A percentile compares a stretch with the other conserved stretches of the same genome.
phyloP scores from a whole-genome alignment of 2,329 filamentous ascomycete genomes.

The Periconia sp. region DNA sequence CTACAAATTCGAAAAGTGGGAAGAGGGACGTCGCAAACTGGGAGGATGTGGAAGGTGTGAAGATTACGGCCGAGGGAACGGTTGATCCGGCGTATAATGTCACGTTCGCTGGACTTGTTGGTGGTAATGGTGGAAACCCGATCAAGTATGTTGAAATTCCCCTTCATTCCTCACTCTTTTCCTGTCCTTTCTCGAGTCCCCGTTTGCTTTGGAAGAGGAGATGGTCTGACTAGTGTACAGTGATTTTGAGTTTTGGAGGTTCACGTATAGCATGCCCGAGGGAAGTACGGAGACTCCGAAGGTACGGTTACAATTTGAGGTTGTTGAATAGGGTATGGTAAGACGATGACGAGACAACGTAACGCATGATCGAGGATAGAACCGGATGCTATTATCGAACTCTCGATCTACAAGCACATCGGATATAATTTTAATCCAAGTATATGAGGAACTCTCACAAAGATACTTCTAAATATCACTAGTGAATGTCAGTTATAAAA shows the following conservation, averaged over 20 bases:
- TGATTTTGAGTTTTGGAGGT: slow-evolving; percentile 47
- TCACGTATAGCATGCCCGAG: slow-evolving; percentile 43
- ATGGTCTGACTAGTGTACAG: slow-evolving; percentile 11
- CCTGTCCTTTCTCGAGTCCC: too few species aligned
- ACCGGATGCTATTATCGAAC: too few species aligned
- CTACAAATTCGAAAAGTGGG: slow-evolving; percentile 45
- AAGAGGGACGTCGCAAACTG: slow-evolving; percentile 50
- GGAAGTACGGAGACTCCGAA: slow-evolving; percentile 26
- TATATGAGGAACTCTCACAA: too few species aligned
- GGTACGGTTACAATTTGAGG: slow-evolving; percentile 27
- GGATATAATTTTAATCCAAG: too few species aligned
- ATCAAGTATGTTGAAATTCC: slow-evolving; percentile 40
- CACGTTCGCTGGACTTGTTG: slow-evolving; percentile 48
- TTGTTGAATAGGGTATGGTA: neutral
- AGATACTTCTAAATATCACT: too few species aligned
- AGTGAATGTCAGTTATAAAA: too few species aligned
- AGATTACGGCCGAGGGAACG: slow-evolving; percentile 50
- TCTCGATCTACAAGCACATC: too few species aligned
- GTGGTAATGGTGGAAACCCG: slow-evolving; percentile 37
- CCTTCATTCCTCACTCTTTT: neutral
- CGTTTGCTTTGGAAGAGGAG: neutral
- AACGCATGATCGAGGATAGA: too few species aligned
- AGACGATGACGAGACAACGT: too few species aligned
- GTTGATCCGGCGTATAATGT: slow-evolving; percentile 45
- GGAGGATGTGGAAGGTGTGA: slow-evolving; percentile 53